Evolutionary conservation across 2,329 filamentous ascomycete genomes (phyloP).

Genomic region (Arachnopeziza araneosa): DNA sequence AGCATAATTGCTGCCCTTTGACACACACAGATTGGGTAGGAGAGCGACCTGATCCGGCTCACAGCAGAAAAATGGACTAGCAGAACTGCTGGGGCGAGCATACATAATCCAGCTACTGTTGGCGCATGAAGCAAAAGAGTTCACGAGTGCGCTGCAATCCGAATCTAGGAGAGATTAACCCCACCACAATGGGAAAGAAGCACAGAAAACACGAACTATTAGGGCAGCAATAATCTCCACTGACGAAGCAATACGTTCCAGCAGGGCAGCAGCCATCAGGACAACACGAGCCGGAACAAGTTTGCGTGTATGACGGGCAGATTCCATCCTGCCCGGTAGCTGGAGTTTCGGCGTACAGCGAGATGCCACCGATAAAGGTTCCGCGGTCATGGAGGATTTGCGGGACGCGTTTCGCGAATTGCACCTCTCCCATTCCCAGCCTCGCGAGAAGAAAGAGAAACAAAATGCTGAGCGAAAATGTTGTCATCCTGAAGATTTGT

Average conservation of each 20-base stretch:
- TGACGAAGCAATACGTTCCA: not conserved
- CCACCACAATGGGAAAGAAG: not conserved
- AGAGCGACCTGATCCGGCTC: not conserved
- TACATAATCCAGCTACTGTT: not conserved
- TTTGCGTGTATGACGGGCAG: not conserved
- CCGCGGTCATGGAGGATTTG: not conserved
- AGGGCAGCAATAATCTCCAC: constrained; percentile 1
- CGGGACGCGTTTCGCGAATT: not conserved
- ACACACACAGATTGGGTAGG: not conserved
- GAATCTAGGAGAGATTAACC: not conserved
- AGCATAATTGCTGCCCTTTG: not conserved
- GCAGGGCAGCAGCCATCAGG: not conserved
- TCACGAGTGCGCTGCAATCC: constrained; percentile 1
- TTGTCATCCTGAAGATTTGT: not conserved
- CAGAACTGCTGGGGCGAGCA: not conserved
- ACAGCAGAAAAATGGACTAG: not conserved
- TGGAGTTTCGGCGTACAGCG: not conserved
- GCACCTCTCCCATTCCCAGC: not conserved
- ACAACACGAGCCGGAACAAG: not conserved
- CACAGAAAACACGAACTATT: not conserved
- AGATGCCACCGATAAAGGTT: not conserved
- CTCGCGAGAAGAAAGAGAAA: not conserved
- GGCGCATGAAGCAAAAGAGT: not conserved
- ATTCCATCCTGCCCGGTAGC: constrained; percentile 1
- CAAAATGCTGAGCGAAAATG: not conserved